phyloP scores from a whole-genome alignment of 805 yeast species.

The Cephaloascus albidus region DNA sequence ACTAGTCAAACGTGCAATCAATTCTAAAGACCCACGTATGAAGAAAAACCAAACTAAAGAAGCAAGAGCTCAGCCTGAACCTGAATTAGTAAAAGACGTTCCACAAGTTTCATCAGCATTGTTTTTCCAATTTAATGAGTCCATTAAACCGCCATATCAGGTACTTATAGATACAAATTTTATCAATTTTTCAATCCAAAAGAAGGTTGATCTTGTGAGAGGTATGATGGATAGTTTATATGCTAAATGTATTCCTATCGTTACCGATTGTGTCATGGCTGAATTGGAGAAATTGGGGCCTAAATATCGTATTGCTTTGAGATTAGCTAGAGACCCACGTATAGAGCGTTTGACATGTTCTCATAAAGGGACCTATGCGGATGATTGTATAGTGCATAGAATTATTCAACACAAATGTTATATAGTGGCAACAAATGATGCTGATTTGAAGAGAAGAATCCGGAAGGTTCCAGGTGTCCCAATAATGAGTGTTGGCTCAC shows the following conservation, averaged over 20 bases:
- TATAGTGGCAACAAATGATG: slow-evolving; percentile 97
- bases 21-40: slow-evolving; percentile 60
- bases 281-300: slow-evolving; percentile 96
- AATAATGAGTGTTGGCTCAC: slow-evolving; percentile 91
- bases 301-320: slow-evolving; percentile 84
- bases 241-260: slow-evolving; percentile 92
- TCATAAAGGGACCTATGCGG: slow-evolving; percentile 96
- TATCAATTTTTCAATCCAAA: slow-evolving; percentile 92
- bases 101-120: slow-evolving; percentile 96
- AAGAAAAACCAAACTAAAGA: slow-evolving; percentile 32
- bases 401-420: slow-evolving; percentile 95
- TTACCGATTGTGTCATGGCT: slow-evolving; percentile 97
- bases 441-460: slow-evolving; percentile 86
- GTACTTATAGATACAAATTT: slow-evolving; percentile 94
- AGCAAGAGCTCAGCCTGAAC: slow-evolving; percentile 42
- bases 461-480: slow-evolving; percentile 98
- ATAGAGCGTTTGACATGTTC: slow-evolving; percentile 79
- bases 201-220: slow-evolving; percentile 87
- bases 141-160: slow-evolving; percentile 97
- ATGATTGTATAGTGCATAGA: slow-evolving; percentile 90
- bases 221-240: slow-evolving; percentile 95
- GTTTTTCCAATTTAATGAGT: slow-evolving; percentile 88
- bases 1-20: slow-evolving; percentile 75
- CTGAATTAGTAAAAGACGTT: slow-evolving; percentile 62
- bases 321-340: slow-evolving; percentile 89